Conservation (phyloP, 2,329 filamentous ascomycete species). For the Akanthomyces uredinophilus region DNA sequence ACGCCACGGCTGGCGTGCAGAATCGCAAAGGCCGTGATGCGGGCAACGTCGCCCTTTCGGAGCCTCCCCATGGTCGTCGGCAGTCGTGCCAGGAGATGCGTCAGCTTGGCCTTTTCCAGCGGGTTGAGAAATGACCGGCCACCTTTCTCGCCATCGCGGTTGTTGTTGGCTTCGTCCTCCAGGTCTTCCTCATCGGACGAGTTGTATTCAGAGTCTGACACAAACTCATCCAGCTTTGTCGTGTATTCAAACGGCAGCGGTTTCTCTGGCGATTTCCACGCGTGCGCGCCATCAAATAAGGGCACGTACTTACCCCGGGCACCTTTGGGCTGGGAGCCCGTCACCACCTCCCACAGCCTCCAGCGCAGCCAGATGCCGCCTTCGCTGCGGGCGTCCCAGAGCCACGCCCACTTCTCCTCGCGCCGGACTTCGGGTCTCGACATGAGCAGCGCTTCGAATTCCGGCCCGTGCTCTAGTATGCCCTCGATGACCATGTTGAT, state of each 20-base stretch:
- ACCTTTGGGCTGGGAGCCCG: slow-evolving; percentile 47
- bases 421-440: slow-evolving; percentile 73
- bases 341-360: slow-evolving; percentile 83
- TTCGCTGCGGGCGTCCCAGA: slow-evolving; percentile 77
- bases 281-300: slow-evolving; percentile 70
- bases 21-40: slow-evolving; percentile 83
- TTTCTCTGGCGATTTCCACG: slow-evolving; percentile 72
- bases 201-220: slow-evolving; percentile 79
- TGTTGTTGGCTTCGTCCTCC: slow-evolving; percentile 47
- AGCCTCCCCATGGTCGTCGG: slow-evolving; percentile 70
- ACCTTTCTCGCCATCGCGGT: slow-evolving; percentile 39
- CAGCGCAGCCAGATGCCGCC: slow-evolving; percentile 90
- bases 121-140: slow-evolving; percentile 71
- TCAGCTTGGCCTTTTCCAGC: slow-evolving; percentile 75
- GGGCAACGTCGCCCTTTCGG: slow-evolving; percentile 78
- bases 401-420: slow-evolving; percentile 89
- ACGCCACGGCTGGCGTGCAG: slow-evolving; percentile 78
- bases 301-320: slow-evolving; percentile 51
- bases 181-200: slow-evolving; percentile 78
- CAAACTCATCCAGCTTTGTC: slow-evolving; percentile 70
- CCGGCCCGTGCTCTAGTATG: slow-evolving; percentile 71
- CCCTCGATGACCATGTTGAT: slow-evolving; percentile 86
- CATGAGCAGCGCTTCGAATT: slow-evolving; percentile 92
- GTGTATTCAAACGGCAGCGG: slow-evolving; percentile 75
- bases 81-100: slow-evolving; percentile 76